These are phyloP conservation scores for Oryza brachyantha DNA, from an alignment of 176 grass and related monocot genomes.

Conservation along the genomic window DNA sequence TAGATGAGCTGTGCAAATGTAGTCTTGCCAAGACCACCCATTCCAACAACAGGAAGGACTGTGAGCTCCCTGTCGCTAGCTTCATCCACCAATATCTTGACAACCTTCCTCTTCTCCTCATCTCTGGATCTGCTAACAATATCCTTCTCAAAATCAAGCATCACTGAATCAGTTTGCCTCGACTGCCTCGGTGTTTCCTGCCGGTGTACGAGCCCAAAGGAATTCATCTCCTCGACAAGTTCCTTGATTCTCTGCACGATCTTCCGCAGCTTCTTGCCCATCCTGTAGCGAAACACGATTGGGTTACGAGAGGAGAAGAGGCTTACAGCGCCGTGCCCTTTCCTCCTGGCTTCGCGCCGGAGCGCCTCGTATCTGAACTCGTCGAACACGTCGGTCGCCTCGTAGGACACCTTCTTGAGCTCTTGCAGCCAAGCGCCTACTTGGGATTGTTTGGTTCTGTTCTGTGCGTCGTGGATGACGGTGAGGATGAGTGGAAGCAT, in stretches of 20 bases:
- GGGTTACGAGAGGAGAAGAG: not conserved
- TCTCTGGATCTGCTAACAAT: slow-evolving; percentile 22
- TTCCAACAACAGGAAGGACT: slow-evolving; percentile 44
- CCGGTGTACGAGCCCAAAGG: not conserved
- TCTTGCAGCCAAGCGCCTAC: slow-evolving; percentile 4
- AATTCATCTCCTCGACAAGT: not conserved
- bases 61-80: not conserved
- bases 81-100: slow-evolving; percentile 4
- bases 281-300: slow-evolving; percentile 15
- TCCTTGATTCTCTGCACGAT: slow-evolving; percentile 7
- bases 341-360: slow-evolving; percentile 24
- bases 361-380: slow-evolving; percentile 39
- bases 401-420: slow-evolving; percentile 26
- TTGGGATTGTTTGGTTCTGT: not conserved
- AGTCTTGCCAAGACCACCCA: slow-evolving; percentile 43
- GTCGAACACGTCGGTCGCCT: slow-evolving; percentile 34
- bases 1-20: slow-evolving; percentile 40
- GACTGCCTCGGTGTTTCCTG: not conserved
- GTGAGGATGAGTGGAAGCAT: not conserved
- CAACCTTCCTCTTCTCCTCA: slow-evolving; percentile 30
- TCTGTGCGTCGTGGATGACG: slow-evolving; percentile 6
- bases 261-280: slow-evolving; percentile 37
- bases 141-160: not conserved
- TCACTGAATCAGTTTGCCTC: not conserved
- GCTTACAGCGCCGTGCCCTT: not conserved